These are phyloP conservation scores for Saturnispora dispora DNA, from an alignment of 805 yeast genomes.

Conservation along the genomic window DNA sequence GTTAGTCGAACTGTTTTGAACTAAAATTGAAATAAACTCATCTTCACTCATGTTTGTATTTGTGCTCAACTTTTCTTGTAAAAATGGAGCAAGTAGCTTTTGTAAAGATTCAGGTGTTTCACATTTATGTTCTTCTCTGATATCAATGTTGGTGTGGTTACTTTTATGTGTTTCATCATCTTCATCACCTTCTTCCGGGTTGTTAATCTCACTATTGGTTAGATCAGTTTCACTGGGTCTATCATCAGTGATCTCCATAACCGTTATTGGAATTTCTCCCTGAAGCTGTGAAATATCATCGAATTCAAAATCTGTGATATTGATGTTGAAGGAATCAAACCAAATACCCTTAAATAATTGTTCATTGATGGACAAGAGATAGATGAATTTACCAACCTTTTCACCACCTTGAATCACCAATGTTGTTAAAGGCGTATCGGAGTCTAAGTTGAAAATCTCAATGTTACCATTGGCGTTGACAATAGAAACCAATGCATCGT, in stretches of 20 bases:
- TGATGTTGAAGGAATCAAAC: constrained; percentile 22
- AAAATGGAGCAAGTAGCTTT: constrained; percentile 16
- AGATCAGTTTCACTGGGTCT: constrained; percentile 11
- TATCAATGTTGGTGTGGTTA: constrained; percentile 1
- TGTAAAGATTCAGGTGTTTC: constrained; percentile 20
- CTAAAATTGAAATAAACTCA: constrained; percentile 25
- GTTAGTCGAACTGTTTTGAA: constrained; percentile 21
- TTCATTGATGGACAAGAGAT: constrained; percentile 3
- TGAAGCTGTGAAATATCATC: constrained; percentile 23
- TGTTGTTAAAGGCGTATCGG: constrained; percentile 4
- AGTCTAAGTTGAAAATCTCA: constrained; percentile 19
- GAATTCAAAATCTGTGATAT: constrained; percentile 25
- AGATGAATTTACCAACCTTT: constrained; percentile 11
- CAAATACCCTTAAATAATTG: constrained; percentile 19
- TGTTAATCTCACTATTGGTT: constrained; percentile 11
- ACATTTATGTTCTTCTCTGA: constrained; percentile 14
- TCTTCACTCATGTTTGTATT: constrained; percentile 13
- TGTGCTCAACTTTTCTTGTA: constrained; percentile 18
- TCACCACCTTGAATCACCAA: constrained; percentile 12
- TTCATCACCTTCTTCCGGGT: constrained; percentile 16
- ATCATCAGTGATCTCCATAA: constrained; percentile 20
- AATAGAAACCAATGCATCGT: constrained; percentile 5
- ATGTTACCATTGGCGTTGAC: constrained; percentile 12
- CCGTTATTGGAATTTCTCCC: constrained; percentile 16
- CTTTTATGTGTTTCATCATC: not conserved